Conservation (phyloP, 2,329 filamentous ascomycete species). For the Trichoderma endophyticum region DNA sequence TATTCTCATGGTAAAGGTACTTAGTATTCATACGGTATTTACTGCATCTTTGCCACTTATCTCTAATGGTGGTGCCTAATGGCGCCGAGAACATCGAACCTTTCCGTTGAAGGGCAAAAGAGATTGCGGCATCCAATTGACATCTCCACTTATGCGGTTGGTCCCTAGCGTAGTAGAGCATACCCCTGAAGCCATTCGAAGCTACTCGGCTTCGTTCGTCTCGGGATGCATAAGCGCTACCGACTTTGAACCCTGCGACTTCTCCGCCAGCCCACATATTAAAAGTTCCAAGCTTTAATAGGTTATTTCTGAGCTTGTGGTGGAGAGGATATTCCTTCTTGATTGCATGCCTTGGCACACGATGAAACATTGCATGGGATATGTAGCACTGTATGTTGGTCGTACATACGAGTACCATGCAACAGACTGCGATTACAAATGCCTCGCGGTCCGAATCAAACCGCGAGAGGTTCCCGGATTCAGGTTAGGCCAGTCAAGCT, state of each 20-base stretch:
- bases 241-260: neutral
- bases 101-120: neutral
- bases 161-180: neutral
- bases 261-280: neutral
- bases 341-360: neutral
- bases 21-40: neutral
- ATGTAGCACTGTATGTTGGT: neutral
- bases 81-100: neutral
- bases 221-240: neutral
- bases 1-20: neutral
- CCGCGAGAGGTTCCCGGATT: neutral
- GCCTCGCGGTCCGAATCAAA: neutral
- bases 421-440: neutral
- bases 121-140: neutral
- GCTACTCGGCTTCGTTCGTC: neutral
- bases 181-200: neutral
- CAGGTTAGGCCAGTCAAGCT: neutral
- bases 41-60: neutral
- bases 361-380: neutral
- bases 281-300: neutral
- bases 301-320: neutral
- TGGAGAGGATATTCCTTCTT: neutral
- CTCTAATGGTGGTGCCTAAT: neutral
- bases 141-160: conserved; percentile 4
- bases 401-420: neutral